phyloP scores from a whole-genome alignment of 2,329 filamentous ascomycete genomes.

The Chaetomiaceae sp. region DNA sequence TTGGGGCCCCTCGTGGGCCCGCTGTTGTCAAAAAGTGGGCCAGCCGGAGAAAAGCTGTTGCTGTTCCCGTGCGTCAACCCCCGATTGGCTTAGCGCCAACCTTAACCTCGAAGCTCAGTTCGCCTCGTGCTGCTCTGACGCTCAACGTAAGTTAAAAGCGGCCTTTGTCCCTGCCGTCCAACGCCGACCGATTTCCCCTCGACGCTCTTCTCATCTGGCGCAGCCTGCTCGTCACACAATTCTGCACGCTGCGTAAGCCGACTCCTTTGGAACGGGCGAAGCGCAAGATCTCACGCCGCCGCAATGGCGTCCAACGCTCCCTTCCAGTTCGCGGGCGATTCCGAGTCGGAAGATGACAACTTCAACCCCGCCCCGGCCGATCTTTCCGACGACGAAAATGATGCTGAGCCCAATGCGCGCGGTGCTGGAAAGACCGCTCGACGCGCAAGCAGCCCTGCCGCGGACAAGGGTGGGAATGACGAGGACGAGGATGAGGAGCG shows the following conservation, averaged over 20 bases:
- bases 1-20: too few relatives aligned
- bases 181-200: constrained; percentile 1
- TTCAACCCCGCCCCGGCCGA: constrained; percentile 80
- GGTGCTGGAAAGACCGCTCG: constrained; percentile 32
- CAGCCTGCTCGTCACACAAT: not conserved
- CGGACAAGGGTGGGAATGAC: constrained; percentile 40
- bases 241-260: not conserved
- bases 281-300: constrained; percentile 3
- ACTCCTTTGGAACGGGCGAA: not conserved
- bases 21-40: too few relatives aligned
- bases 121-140: constrained; percentile 2
- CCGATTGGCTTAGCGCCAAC: not conserved
- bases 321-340: constrained; percentile 49
- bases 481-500: constrained; percentile 39
- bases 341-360: constrained; percentile 74
- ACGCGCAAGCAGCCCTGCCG: constrained; percentile 33
- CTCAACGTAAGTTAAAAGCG: constrained; percentile 2
- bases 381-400: constrained; percentile 64
- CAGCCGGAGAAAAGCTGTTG: too few relatives aligned
- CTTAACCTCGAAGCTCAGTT: constrained; percentile 5
- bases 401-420: constrained; percentile 29
- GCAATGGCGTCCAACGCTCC: constrained; percentile 43
- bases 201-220: not conserved
- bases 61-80: too few relatives aligned
- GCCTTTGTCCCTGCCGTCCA: constrained; percentile 7